Conservation (phyloP, 306 rosid species). For the Boehmeria nivea region DNA sequence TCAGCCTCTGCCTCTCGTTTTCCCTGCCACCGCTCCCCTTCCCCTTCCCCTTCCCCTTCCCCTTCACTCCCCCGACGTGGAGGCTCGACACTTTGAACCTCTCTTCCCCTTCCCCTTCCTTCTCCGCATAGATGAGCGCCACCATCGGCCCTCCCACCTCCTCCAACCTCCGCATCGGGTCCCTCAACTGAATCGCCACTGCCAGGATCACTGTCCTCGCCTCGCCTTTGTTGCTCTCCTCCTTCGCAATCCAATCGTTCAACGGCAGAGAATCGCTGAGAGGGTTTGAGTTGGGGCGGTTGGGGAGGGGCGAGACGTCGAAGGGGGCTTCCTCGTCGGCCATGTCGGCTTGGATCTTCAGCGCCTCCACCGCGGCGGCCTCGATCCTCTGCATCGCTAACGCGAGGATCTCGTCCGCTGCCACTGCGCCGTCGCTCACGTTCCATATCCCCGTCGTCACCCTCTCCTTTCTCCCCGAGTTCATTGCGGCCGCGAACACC, state of each 20-base stretch:
- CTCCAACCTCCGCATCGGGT: constrained; percentile 71
- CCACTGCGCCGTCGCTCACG: constrained; percentile 50
- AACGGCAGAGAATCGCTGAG: constrained; percentile 54
- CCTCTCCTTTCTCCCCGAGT: constrained; percentile 70
- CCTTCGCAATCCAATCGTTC: constrained; percentile 61
- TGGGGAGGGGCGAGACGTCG: constrained; percentile 48
- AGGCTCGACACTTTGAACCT: constrained; percentile 55
- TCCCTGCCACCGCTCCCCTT: constrained; percentile 63
- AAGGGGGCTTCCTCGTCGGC: constrained; percentile 92
- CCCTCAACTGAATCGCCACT: constrained; percentile 64
- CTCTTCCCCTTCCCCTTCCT: constrained; percentile 49
- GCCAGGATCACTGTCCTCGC: constrained; percentile 38
- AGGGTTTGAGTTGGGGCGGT: constrained; percentile 18
- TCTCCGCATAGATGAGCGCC: constrained; percentile 53
- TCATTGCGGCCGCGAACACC: constrained; percentile 52
- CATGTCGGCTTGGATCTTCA: constrained; percentile 77
- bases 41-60: constrained; percentile 48
- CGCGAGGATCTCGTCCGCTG: constrained; percentile 56
- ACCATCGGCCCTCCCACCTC: constrained; percentile 82
- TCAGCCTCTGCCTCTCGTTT: constrained; percentile 61
- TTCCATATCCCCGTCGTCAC: constrained; percentile 84
- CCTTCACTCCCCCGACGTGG: constrained; percentile 79
- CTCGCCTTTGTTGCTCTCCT: constrained; percentile 13
- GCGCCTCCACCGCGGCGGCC: constrained; percentile 67
- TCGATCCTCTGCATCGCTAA: constrained; percentile 73